Evolutionary conservation across 768 basidiomycete species (phyloP).

Genomic region (Russula foetens): DNA sequence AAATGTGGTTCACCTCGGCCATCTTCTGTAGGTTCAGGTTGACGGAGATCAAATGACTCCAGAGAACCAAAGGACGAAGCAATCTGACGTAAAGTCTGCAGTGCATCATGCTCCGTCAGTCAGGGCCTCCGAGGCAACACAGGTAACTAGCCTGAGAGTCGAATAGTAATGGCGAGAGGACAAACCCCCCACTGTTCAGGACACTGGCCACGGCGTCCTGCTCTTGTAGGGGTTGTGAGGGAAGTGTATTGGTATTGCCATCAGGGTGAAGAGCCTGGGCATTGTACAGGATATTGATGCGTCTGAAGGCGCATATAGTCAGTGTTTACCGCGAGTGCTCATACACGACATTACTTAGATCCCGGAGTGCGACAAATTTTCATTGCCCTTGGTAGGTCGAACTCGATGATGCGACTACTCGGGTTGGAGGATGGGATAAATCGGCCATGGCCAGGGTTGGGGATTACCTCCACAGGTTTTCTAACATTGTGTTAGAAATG

Average conservation of each 20-base stretch:
- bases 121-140: not conserved
- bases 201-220: conserved; percentile 16
- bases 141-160: conserved; percentile 44
- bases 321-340: not conserved
- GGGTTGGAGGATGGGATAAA: conserved; percentile 16
- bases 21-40: conserved; percentile 9
- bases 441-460: conserved; percentile 14
- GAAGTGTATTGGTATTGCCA: not conserved
- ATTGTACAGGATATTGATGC: conserved; percentile 10
- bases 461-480: conserved; percentile 31
- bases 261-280: not conserved
- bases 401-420: conserved; percentile 19
- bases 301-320: conserved; percentile 28
- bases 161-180: conserved; percentile 50
- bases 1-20: conserved; percentile 6
- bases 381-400: conserved; percentile 50
- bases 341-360: conserved; percentile 37
- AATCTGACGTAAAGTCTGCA: conserved; percentile 45
- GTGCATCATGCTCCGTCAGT: conserved; percentile 4
- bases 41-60: conserved; percentile 42
- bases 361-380: conserved; percentile 45
- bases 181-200: conserved; percentile 31
- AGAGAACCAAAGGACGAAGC: conserved; percentile 55
- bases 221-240: not conserved
- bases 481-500: conserved; percentile 23